These are phyloP conservation scores for Teunomyces barrocoloradensis DNA, from an alignment of 805 yeast species.

Conservation along the genomic window DNA sequence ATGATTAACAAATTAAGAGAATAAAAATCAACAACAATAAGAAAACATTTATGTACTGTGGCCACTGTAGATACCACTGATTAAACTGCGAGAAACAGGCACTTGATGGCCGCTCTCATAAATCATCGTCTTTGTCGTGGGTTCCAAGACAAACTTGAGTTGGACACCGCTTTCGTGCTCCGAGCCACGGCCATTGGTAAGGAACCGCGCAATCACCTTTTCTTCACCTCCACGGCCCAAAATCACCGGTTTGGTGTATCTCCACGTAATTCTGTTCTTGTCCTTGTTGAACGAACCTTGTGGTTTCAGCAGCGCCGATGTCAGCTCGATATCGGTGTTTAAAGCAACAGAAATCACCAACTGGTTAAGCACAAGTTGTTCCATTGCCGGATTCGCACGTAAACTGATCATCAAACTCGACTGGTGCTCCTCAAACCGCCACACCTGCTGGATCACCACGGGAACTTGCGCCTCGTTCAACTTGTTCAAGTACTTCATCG, in stretches of 20 bases:
- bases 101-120: slow-evolving; percentile 29
- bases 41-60: slow-evolving; percentile 17
- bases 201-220: slow-evolving; percentile 80
- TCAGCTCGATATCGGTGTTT: slow-evolving; percentile 54
- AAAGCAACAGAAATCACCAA: slow-evolving; percentile 61
- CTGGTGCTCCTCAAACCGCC: slow-evolving; percentile 86
- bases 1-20: slow-evolving; percentile 1
- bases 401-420: slow-evolving; percentile 80
- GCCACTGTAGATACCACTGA: slow-evolving; percentile 50
- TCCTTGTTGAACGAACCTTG: slow-evolving; percentile 89
- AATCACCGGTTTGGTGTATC: slow-evolving; percentile 44
- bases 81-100: slow-evolving; percentile 46
- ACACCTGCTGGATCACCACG: slow-evolving; percentile 69
- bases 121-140: slow-evolving; percentile 41
- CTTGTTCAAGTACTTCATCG: slow-evolving; percentile 67
- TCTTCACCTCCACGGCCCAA: slow-evolving; percentile 50
- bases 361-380: slow-evolving; percentile 50
- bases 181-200: slow-evolving; percentile 67
- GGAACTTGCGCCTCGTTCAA: slow-evolving; percentile 53
- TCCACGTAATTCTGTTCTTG: slow-evolving; percentile 84
- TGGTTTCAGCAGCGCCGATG: slow-evolving; percentile 85
- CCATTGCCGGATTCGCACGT: slow-evolving; percentile 50
- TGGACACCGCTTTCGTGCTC: slow-evolving; percentile 77
- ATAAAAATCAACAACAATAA: background rate
- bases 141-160: slow-evolving; percentile 57